Conservation (phyloP, 768 basidiomycete genomes). For the Suillus ampliporus region DNA sequence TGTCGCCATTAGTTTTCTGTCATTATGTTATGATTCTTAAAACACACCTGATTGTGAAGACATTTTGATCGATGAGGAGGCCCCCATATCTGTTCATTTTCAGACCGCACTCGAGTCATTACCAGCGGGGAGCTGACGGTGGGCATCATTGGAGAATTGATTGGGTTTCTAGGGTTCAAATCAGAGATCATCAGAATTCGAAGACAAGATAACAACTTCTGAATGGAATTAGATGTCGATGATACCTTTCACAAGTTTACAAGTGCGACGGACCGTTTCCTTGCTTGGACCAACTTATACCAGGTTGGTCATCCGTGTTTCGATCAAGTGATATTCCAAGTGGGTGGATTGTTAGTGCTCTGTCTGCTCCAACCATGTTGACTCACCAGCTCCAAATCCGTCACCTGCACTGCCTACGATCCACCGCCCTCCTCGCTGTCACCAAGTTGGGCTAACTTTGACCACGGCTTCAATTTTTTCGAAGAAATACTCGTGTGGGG, state of each 20-base stretch:
- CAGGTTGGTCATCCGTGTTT: no score
- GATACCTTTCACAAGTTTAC: neutral
- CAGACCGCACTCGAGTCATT: no score
- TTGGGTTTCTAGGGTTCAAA: neutral
- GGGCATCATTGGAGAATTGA: neutral
- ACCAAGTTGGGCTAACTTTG: neutral
- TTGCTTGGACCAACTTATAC: no score
- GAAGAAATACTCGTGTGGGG: neutral
- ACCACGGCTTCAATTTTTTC: neutral
- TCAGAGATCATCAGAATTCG: neutral
- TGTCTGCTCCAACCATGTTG: no score
- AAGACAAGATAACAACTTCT: neutral
- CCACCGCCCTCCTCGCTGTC: neutral
- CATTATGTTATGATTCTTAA: no score
- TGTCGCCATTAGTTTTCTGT: no score
- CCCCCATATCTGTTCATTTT: no score
- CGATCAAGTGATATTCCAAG: neutral
- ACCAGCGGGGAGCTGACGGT: neutral
- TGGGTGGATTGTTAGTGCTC: no score
- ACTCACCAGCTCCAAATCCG: neutral
- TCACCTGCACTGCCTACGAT: neutral
- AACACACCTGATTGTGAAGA: no score
- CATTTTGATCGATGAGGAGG: no score
- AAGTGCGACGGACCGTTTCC: no score
- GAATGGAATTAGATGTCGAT: neutral